Conservation (phyloP, 2,329 filamentous ascomycete genomes). For the Alternaria sp. region DNA sequence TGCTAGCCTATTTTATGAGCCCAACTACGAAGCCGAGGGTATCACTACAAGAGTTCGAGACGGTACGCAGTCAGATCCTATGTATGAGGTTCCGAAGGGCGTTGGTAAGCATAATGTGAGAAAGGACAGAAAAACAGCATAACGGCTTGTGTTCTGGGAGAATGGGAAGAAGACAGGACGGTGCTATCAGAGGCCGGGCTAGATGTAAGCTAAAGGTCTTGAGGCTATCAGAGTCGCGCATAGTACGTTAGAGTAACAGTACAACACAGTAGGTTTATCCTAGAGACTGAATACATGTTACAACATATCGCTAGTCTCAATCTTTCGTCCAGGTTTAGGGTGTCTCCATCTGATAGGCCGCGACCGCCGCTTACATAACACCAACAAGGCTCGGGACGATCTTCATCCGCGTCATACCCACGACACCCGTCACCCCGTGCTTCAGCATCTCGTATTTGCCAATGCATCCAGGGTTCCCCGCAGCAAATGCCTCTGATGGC, state of each 20-base stretch:
- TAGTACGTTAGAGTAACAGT: not conserved
- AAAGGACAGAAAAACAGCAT: not conserved
- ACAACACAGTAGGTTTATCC: not conserved
- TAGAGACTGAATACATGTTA: not conserved
- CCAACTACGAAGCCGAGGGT: not conserved
- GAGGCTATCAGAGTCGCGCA: not conserved
- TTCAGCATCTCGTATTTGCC: not conserved
- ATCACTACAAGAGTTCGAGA: not conserved
- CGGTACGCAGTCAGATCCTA: not conserved
- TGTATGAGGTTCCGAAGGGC: not conserved
- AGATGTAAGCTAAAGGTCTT: not conserved
- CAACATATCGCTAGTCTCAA: not conserved
- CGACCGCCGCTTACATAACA: slow-evolving; percentile 3
- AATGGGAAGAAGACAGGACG: not conserved
- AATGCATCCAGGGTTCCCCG: not conserved
- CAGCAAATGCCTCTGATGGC: slow-evolving; percentile 5
- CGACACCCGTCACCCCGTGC: not conserved
- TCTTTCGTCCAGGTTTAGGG: not conserved
- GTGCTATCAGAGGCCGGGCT: not conserved
- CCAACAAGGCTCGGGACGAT: not conserved
- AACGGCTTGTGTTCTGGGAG: not conserved
- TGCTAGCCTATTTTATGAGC: slow-evolving; percentile 52
- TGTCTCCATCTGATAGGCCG: not conserved
- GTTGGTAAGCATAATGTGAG: not conserved
- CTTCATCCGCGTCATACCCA: not conserved